Evolutionary conservation across 176 grass and related monocot species (phyloP), one percentile per base, ranked within the genome.

Genomic region (Oryza meridionalis): DNA sequence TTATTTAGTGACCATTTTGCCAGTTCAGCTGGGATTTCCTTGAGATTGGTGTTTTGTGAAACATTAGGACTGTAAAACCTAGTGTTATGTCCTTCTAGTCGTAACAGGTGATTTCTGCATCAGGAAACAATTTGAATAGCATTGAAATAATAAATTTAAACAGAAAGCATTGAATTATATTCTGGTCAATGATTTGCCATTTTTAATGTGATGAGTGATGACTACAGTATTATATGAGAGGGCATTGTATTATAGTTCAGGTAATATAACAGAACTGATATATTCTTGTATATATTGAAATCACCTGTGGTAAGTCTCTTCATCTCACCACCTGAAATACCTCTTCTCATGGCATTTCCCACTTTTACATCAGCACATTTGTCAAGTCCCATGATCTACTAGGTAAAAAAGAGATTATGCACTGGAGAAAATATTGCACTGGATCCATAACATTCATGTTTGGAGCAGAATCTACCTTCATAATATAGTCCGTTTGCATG

Each of bases 281-380:
- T 58, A 7, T n/a, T 21, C 1, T 58, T n/a, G 7, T 58, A 58
- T 51, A 51, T 51, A 51, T 14, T 17, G 50, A 55, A 55, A 55
- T 78, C 63, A 97, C 92, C 92, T 94, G 95, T 93, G 3, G 90
- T 94, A 72, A 97, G 84, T 86, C 92, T 88, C 82, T 90, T 97
- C 90, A 93, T 97, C 79, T 97, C 92, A 86, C 90, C 92, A 1
- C 92, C 90, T 72, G 95, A 97, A 84, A 97, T 97, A 73, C 95
- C 92, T 86, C 92, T 93, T 86, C 81, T 93, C 95, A 97, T 93
- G 24, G 84, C 86, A 91, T 97, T 86, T 43, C 92, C 95, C 49
- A 91, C 88, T 25, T 77, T 82, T 85, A 86, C 89, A 75, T 97
- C 84, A 45, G 92, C 84, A 2, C 95, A 97, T 81, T 86, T 88